phyloP scores from a whole-genome alignment of 371 early-diverging fungal species.

The Zopfochytrium polystomum region DNA sequence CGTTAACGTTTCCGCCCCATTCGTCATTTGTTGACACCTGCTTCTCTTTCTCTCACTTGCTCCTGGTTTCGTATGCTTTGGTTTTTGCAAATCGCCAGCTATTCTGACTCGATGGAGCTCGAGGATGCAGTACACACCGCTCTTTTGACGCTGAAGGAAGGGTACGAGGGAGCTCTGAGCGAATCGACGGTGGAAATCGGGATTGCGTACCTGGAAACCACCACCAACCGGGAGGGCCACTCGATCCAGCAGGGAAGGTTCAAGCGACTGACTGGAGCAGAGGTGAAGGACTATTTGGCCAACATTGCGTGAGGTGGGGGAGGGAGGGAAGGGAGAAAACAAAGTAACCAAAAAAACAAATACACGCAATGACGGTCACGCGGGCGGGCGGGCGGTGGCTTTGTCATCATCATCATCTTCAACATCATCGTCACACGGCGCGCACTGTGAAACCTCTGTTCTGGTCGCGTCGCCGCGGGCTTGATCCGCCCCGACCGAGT shows the following conservation, averaged over 20 bases:
- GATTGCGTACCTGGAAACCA: conserved; percentile 65
- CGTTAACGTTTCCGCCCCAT: neutral
- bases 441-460: no score
- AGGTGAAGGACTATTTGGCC: conserved; percentile 93
- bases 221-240: conserved; percentile 56
- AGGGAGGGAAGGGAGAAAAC: no score
- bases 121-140: conserved; percentile 98
- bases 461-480: no score
- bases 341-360: no score
- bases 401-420: no score
- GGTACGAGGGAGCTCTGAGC: conserved; percentile 94
- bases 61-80: neutral
- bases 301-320: no score
- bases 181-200: conserved; percentile 94
- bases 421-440: no score
- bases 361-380: no score
- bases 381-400: no score
- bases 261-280: conserved; percentile 68
- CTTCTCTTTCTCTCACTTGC: neutral
- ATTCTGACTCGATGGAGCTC: conserved; percentile 87
- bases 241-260: conserved; percentile 55
- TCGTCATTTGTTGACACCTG: neutral
- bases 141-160: conserved; percentile 96
- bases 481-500: no score
- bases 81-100: conserved; percentile 43